Percentiles rank a stretch among this genome's conserved stretches.
Evolutionary conservation across 768 basidiomycete species (phyloP).

Genomic region (Peribolospora baueri): DNA sequence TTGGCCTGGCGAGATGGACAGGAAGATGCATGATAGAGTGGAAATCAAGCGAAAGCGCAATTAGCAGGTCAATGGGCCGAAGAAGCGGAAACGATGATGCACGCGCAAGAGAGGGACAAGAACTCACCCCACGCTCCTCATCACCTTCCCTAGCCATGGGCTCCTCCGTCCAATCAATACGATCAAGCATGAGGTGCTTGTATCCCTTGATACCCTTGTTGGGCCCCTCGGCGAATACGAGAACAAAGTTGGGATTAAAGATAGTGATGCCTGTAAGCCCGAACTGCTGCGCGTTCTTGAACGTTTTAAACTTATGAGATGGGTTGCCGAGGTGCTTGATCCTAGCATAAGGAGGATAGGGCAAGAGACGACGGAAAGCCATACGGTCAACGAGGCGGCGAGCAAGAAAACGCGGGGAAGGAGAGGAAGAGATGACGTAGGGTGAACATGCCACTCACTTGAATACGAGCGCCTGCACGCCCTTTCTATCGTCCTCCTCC

Average conservation of each 20-base stretch:
- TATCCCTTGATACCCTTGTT: conserved; percentile 64
- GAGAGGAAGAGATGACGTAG: neutral
- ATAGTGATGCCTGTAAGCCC: conserved; percentile 69
- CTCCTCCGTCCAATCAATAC: conserved; percentile 84
- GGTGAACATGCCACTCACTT: conserved; percentile 34
- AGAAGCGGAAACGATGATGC: neutral
- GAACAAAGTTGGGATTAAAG: conserved; percentile 64
- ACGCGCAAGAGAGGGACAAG: conserved; percentile 5
- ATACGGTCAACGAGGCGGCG: neutral
- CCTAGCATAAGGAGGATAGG: conserved; percentile 23
- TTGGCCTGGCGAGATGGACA: conserved; percentile 6
- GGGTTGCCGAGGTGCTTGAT: conserved; percentile 73
- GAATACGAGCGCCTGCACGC: conserved; percentile 59
- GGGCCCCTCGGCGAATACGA: conserved; percentile 86
- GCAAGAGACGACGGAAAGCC: neutral
- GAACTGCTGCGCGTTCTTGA: conserved; percentile 83
- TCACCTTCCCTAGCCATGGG: conserved; percentile 42
- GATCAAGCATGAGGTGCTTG: conserved; percentile 57
- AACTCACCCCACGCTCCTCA: conserved; percentile 23
- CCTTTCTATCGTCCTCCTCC: conserved; percentile 65
- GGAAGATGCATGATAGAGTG: neutral
- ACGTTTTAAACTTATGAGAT: conserved; percentile 82
- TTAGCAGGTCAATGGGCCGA: neutral
- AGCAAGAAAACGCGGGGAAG: neutral
- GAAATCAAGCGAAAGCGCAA: no score